Evolutionary conservation across 2,329 filamentous ascomycete species (phyloP), one percentile per base, ranked within the genome.

Genomic region (Chalaropsis thielavioides): DNA sequence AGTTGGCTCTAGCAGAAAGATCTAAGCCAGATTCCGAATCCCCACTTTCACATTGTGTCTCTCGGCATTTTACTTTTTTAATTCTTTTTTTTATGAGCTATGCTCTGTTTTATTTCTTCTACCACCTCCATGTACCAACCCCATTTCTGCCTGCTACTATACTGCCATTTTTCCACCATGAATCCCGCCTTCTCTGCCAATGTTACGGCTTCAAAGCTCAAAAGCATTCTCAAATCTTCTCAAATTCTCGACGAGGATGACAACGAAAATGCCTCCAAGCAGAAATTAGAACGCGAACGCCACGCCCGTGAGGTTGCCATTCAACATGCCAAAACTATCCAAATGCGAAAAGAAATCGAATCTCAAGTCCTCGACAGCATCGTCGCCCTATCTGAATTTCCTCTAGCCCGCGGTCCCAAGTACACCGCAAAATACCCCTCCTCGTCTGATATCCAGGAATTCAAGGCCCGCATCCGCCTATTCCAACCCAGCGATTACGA

Each of bases 401-500:
- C 84, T 0, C 72, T 74, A 31, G 71, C 71, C 40, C 73, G 73
- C 56, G 66, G 68, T 11, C 66, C 74, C 10, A 58, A 68, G 4
- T 68, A 75, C 67, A 73, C 73, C 15, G 73, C 87, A 8, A 75
- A 81, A 1, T 75, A 73, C 73, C 73, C 80, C 68, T 79, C 83
- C 6, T 71, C 80, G 0, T 73, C 80, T 40, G 90, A 96, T 72
- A 80, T 80, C 0, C 73, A 75, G 46, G 76, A 77, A 64, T 91
- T 97, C 75, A 85, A 86, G 70, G 72, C 78, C 2, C 81, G 83
- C 43, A 76, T 97, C 27, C 77, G 81, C 10, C 79, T 84, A 54
- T 97, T 96, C 75, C 89, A 92, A 72, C 90, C 92, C 0, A 81
- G 82, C 63, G 92, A 99, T 77, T 95, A 95, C 77, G 90, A 96